Evolutionary conservation across 1,139 yeast species (phyloP), one percentile per base, ranked within the genome.

Genomic region (Yamadazyma mexicana): DNA sequence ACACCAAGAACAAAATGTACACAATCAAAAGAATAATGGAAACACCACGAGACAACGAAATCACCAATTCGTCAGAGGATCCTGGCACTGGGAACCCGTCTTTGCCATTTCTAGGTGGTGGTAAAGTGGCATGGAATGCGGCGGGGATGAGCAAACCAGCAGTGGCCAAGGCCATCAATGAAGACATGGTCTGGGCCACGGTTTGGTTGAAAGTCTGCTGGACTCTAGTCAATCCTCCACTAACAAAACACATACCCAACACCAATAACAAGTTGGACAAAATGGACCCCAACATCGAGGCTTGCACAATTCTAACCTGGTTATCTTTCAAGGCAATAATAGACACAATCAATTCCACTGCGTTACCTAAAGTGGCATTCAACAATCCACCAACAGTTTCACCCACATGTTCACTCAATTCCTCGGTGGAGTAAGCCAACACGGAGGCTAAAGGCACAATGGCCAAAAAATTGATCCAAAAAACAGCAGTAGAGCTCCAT

Each of bases 311-410:
- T 50, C 96, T 77, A 39, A 92, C 81, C 64, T 92, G 96, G 51
- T 89, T 88, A 33, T 86, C 84, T 50, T 68, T 73, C 55, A 94
- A 73, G 1, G 98, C 98, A 52, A 92, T 88, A 24, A 92, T 71
- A 1, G 96, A 88, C 35, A 92, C 97, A 61, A 92, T 92, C 49
- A 94, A 79, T 65, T 92, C 98, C 22, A 72, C 77, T 68, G 96
- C 97, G 62, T 92, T 92, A 44, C 98, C 98, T 59, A 92, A 87
- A 8, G 98, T 91, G 3, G 98, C 98, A 65, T 92, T 92, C 55
- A 92, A 71, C 49, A 92, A 73, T 0, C 98, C 98, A 15, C 98
- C 98, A 22, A 91, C 52, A 7, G 97, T 89, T 55, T 87, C 76
- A 31, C 97, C 97, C 17, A 88, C 89, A 49, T 85, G 82, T 44